Evolutionary conservation across 257 asterid species (phyloP), one percentile per base, ranked within the genome.

Genomic region (Solanum clarkiae): DNA sequence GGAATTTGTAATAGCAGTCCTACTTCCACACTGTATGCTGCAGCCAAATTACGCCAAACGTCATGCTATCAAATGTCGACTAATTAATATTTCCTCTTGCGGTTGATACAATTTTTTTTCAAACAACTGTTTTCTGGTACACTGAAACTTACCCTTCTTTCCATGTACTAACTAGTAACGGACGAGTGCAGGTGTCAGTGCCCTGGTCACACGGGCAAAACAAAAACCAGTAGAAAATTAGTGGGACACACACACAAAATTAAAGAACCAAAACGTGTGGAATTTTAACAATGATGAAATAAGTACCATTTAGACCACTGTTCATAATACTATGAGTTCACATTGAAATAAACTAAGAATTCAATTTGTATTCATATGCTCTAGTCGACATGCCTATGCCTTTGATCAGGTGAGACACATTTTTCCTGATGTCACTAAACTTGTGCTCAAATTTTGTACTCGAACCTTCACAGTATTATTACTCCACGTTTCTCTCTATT

Each of bases 21-120:
- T 72, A 71, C 17, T 65, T 81, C 68, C 66, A 85, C 86, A 85
- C 87, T 44, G 26, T 20, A 70, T 84, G 74, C 63, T 59, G 65
- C 8, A 83, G 89, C 1, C 12, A 68, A 15, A 68, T 68, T 6
- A 68, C 12, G 82, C 82, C 82, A 77, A 54, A 32, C 68, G 26
- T 51, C 82, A 2, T 77, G 1, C 65, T 51, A 79, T 10, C 42
- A 26, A 75, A 75, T 24, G 24, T 49, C 75, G 22, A 32, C 22
- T 68, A 9, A 7, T 57, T 57, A 17, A 8, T 32, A 17, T 66
- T 29, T 66, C n/a, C 29, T 74, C n/a, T n/a, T 74, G 60, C n/a
- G 6, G 47, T 74, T 8, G 13, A 47, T 74, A 14, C 36, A 22
- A 49, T 14, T 8, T 24, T 26, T 75, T 10, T 74, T 74, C 59